A percentile compares a stretch with the other conserved stretches of the same genome.
Evolutionary conservation across 495 filamentous ascomycete genomes (phyloP).

Genomic region (Penicillium cataractarum): DNA sequence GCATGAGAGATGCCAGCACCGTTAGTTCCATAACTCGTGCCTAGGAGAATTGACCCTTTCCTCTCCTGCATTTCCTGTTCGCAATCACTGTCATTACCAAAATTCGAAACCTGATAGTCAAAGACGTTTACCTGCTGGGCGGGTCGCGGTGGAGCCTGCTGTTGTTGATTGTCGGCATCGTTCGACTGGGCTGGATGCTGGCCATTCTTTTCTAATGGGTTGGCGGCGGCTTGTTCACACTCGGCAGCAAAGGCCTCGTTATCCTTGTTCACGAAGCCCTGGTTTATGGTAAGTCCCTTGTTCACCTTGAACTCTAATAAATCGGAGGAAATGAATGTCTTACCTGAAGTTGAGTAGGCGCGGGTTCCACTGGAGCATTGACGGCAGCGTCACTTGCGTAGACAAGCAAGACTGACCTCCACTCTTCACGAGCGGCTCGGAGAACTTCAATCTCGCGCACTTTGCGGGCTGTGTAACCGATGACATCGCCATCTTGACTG

Average conservation of each 20-base stretch:
- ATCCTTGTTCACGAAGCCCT: conserved; percentile 53
- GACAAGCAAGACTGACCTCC: conserved; percentile 49
- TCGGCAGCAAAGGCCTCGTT: conserved; percentile 52
- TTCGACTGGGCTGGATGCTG: neutral
- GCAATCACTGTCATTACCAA: conserved; percentile 32
- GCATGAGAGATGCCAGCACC: neutral
- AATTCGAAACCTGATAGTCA: conserved; percentile 45
- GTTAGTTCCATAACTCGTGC: conserved; percentile 16
- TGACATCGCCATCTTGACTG: conserved; percentile 39
- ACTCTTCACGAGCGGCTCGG: conserved; percentile 55
- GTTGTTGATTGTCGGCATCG: conserved; percentile 2
- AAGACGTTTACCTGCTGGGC: conserved; percentile 41
- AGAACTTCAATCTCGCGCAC: conserved; percentile 56
- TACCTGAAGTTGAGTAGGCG: conserved; percentile 49
- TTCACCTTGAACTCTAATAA: no score
- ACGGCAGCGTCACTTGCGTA: conserved; percentile 55
- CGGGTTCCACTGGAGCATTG: conserved; percentile 31
- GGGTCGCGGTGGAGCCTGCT: conserved; percentile 21
- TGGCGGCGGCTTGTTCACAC: conserved; percentile 29
- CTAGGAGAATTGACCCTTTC: conserved; percentile 28
- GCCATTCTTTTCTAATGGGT: neutral
- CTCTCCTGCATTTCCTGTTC: conserved; percentile 48
- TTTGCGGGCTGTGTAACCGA: conserved; percentile 50
- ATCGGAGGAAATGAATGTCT: neutral
- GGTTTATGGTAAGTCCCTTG: conserved; percentile 12